Evolutionary conservation across 2,329 filamentous ascomycete genomes (phyloP), one percentile per base, ranked within the genome.

Genomic region (Aspergillus phoenicis): DNA sequence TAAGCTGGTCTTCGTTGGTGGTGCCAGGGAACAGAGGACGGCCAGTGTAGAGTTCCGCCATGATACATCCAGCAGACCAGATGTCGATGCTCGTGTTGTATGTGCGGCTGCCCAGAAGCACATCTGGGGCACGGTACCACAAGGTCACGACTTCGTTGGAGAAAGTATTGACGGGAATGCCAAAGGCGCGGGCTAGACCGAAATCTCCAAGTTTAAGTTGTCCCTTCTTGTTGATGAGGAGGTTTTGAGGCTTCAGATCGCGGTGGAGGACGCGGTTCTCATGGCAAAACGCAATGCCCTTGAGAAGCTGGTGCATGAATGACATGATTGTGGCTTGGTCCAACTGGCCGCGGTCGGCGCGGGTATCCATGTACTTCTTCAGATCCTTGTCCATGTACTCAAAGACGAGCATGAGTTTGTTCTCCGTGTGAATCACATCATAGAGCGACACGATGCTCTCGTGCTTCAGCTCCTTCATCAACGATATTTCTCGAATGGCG

Each of bases 11-110:
- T 77, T 99, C 95, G 76, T 99, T 99, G 39, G 95, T 97, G 1
- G 95, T 99, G 61, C 95, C 95, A 0, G 95, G 95, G 81, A 99
- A 99, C 6, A 99, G 85, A 0, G 95, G 95, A 17, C 95, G 87
- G 4, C 95, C 95, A 0, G 94, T 97, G 78, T 96, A 98, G 93
- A 99, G 97, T 80, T 99, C 95, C 8, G 95, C 95, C 95, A 99
- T 98, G 82, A 99, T 99, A 78, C 95, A 99, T 59, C 95, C 95
- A 6, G 95, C 95, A 6, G 92, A 97, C 95, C 95, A 99, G 75
- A 99, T 98, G 73, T 99, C 95, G 76, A 99, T 98, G 79, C 92
- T 96, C n/a, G 95, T 99, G 80, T 97, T 99, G 82, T 99, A 99
- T 22, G 95, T 98, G 66, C 95, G 84, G 71, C 91, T 95, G 56